Conservation (phyloP, 495 filamentous ascomycete genomes). For the Aspergillus avenaceus region DNA sequence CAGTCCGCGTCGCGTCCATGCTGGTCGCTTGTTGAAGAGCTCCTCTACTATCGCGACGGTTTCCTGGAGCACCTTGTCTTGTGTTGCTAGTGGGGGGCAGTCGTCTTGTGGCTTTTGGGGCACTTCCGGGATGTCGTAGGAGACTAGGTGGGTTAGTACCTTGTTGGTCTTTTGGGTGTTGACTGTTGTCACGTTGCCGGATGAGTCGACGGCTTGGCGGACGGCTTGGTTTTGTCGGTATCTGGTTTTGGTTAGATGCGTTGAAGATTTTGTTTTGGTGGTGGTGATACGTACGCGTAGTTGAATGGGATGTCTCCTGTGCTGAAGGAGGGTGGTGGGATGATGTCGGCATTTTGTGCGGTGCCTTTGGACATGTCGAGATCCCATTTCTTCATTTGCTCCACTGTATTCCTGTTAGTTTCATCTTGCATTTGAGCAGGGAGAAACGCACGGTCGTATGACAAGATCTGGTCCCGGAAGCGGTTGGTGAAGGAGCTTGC, state of each 20-base stretch:
- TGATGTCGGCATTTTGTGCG: constrained; percentile 58
- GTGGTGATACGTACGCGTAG: constrained; percentile 37
- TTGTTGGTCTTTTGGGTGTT: constrained; percentile 50
- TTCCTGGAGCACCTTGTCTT: constrained; percentile 48
- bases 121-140: constrained; percentile 49
- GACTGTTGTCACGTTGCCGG: constrained; percentile 46
- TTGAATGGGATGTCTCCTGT: constrained; percentile 64
- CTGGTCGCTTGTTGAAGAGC: constrained; percentile 67
- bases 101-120: constrained; percentile 50
- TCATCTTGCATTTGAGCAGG: neutral
- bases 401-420: constrained; percentile 36
- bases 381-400: constrained; percentile 69
- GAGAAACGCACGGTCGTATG: constrained; percentile 55
- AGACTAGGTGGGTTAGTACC: constrained; percentile 56
- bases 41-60: constrained; percentile 55
- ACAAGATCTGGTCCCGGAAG: constrained; percentile 59
- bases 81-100: constrained; percentile 38
- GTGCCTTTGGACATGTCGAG: constrained; percentile 61
- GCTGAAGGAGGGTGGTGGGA: constrained; percentile 75
- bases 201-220: constrained; percentile 43
- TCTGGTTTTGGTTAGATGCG: constrained; percentile 16
- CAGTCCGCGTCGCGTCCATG: constrained; percentile 80
- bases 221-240: constrained; percentile 60
- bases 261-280: neutral
- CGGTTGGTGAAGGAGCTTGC: constrained; percentile 59